Evolutionary conservation across 2,329 filamentous ascomycete species (phyloP).

Genomic region (Ilyonectria sp.): DNA sequence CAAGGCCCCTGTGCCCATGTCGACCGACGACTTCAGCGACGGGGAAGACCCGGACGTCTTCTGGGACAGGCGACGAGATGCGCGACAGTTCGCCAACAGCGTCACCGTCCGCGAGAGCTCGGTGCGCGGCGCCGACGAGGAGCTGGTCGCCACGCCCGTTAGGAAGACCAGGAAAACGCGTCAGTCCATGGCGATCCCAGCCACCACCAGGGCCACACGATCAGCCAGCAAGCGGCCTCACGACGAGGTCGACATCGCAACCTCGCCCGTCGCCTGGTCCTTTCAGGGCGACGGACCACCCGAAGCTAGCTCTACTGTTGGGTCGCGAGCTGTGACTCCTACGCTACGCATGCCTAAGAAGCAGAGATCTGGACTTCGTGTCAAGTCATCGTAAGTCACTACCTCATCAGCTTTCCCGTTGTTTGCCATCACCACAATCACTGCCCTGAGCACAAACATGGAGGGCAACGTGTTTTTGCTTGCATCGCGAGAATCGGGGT

Average conservation of each 20-base stretch:
- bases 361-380: slow-evolving; percentile 72
- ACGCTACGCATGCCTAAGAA: slow-evolving; percentile 72
- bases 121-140: slow-evolving; percentile 51
- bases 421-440: not conserved
- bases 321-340: slow-evolving; percentile 74
- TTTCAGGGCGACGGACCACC: slow-evolving; percentile 59
- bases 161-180: slow-evolving; percentile 55
- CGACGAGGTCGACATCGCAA: slow-evolving; percentile 68
- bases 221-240: slow-evolving; percentile 68
- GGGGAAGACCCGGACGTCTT: slow-evolving; percentile 51
- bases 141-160: slow-evolving; percentile 51
- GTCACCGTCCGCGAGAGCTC: slow-evolving; percentile 56
- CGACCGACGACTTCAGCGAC: slow-evolving; percentile 22
- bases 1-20: slow-evolving; percentile 46
- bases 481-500: not conserved
- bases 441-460: not conserved
- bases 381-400: slow-evolving; percentile 78
- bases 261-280: slow-evolving; percentile 67
- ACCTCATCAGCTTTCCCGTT: slow-evolving; percentile 10
- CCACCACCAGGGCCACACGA: slow-evolving; percentile 62
- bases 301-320: slow-evolving; percentile 59
- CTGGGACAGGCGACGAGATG: slow-evolving; percentile 56
- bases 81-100: slow-evolving; percentile 58
- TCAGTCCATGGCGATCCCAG: slow-evolving; percentile 52
- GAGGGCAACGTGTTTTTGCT: not conserved